Base-by-base conservation (phyloP, 345 rosid genomes). In the Euphorbia peplus region DNA sequence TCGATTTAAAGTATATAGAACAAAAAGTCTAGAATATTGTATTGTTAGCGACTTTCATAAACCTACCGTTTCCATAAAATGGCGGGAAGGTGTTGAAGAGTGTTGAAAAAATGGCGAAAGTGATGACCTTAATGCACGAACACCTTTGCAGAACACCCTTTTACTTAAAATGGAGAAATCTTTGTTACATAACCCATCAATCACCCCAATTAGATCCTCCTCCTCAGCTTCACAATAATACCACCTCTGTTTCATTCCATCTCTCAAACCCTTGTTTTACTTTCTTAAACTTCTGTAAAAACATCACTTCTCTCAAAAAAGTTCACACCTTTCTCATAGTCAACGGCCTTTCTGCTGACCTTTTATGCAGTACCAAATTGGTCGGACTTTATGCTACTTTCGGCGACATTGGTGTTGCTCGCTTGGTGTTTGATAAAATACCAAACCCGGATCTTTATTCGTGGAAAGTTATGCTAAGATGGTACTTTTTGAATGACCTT, bases 391-490 rank as follows among this genome's bases (percentile, higher is more conserved):
- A 93, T 7, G 92, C 92, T 16, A 75, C 73, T 0, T 83, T 83
- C 64, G 92, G 97, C 35, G 62, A 67, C 10, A 46, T 84, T 8
- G 69, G 64, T 10, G 22, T 55, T 76, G 98, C 98, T n/a, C 93
- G 97, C 66, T 55, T 50, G 25, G 52, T 87, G 84, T 90, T 93
- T 69, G 95, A 88, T 69, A 59, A 66, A 83, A 87, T 90, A 42
- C 87, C 85, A 35, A 48, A 86, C 64, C 88, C 89, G 35, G 98
- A 90, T 75, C 67, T 83, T 71, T 90, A 86, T 82, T 77, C 81
- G 4, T 79, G 74, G 76, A 89, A 88, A 70, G 93, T 87, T 63
- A 90, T 90, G 90, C 77, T 87, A 42, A 82, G 92, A 68, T 84
- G 90, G 83, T 87, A 90, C 73, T 76, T 63, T 76, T 69, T 86